phyloP scores from a whole-genome alignment of 495 filamentous ascomycete species.

The Aspergillus kassunensis region DNA sequence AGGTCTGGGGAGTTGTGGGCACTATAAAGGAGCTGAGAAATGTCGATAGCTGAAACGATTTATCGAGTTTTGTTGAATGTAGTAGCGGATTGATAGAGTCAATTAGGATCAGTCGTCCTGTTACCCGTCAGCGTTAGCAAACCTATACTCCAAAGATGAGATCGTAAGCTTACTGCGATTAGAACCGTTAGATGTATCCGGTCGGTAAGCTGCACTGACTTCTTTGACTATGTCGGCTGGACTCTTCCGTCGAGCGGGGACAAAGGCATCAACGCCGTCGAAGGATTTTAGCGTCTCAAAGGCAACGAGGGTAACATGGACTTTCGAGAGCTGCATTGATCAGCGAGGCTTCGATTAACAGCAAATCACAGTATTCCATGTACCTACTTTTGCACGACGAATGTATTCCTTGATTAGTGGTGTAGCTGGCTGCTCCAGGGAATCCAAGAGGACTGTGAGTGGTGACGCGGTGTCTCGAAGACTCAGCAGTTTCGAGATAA shows the following conservation, averaged over 20 bases:
- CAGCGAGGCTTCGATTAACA: not conserved
- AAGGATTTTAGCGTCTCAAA: conserved; percentile 64
- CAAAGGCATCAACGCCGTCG: conserved; percentile 56
- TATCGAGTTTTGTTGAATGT: conserved; percentile 23
- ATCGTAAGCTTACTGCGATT: conserved; percentile 36
- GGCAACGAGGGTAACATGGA: conserved; percentile 70
- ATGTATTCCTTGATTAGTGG: conserved; percentile 73
- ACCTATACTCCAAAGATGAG: too few species aligned
- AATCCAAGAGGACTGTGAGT: conserved; percentile 81
- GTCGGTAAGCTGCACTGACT: conserved; percentile 29
- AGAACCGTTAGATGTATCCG: conserved; percentile 24
- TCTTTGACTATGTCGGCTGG: conserved; percentile 57
- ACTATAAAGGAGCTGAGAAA: conserved; percentile 38
- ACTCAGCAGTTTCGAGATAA: conserved; percentile 79
- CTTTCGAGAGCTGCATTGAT: conserved; percentile 45
- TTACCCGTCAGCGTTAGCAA: conserved; percentile 25
- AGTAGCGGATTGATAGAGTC: conserved; percentile 43
- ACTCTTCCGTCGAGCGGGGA: conserved; percentile 58
- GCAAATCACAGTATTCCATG: not conserved
- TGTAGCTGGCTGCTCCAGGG: conserved; percentile 72
- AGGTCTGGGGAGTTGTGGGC: conserved; percentile 17
- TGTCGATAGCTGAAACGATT: conserved; percentile 31
- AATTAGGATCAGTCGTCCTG: conserved; percentile 45
- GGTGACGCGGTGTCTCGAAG: conserved; percentile 76
- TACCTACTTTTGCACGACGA: conserved; percentile 63